Conservation (phyloP, 768 basidiomycete species). For the Termitomyces sp. region DNA sequence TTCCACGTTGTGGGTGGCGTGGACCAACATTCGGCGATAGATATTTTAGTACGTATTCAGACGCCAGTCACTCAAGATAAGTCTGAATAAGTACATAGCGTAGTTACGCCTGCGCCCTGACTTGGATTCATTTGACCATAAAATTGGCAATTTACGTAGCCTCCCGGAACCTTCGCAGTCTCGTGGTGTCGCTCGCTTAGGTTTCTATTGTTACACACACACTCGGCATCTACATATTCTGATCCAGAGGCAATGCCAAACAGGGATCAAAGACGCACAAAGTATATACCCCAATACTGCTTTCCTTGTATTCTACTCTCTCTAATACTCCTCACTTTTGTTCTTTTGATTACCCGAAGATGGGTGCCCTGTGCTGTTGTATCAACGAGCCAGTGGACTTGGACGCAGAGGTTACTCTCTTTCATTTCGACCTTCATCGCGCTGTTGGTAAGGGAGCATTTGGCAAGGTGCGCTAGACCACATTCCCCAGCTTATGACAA, state of each 20-base stretch:
- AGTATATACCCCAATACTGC: slow-evolving; percentile 23
- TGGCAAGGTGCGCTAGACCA: slow-evolving; percentile 69
- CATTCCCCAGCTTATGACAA: slow-evolving; percentile 1
- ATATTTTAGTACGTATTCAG: too few species aligned
- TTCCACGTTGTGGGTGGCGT: not conserved
- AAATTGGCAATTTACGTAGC: not conserved
- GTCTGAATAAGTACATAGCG: too few species aligned
- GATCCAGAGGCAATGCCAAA: slow-evolving; percentile 13
- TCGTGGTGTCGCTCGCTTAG: slow-evolving; percentile 8
- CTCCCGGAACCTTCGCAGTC: slow-evolving; percentile 4
- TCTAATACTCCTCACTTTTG: slow-evolving; percentile 26
- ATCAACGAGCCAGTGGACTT: slow-evolving; percentile 81
- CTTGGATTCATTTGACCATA: not conserved
- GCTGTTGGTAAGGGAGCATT: slow-evolving; percentile 97
- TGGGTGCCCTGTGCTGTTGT: slow-evolving; percentile 51
- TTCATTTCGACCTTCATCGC: slow-evolving; percentile 94
- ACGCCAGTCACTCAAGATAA: not conserved
- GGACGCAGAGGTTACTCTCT: slow-evolving; percentile 81
- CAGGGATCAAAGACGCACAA: slow-evolving; percentile 20
- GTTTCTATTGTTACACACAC: slow-evolving; percentile 12
- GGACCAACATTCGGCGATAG: not conserved
- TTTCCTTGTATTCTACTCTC: slow-evolving; percentile 30
- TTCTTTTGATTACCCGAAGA: slow-evolving; percentile 32
- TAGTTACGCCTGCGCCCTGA: not conserved
- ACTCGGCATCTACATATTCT: not conserved